Conservation (phyloP, 352 stramenopile genomes). For the Paralagenidium karlingii region DNA sequence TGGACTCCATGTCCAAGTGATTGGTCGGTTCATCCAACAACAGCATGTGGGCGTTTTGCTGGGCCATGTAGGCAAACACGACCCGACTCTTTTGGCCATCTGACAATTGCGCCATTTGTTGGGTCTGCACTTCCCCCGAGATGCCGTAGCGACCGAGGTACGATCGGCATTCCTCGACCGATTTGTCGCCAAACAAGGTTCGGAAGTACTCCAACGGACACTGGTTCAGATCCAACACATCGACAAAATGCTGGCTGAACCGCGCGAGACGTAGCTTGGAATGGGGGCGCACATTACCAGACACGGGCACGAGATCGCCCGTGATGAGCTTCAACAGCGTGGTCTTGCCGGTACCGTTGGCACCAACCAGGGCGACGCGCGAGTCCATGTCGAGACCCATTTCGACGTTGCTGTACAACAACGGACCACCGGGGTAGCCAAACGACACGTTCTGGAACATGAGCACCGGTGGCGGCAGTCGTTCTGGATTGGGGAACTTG, state of each 20-base stretch:
- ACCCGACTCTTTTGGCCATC: slow-evolving; percentile 96
- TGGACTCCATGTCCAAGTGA: slow-evolving; percentile 91
- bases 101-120: slow-evolving; percentile 93
- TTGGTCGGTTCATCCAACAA: slow-evolving; percentile 86
- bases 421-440: slow-evolving; percentile 84
- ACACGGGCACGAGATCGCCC: slow-evolving; percentile 87
- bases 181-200: slow-evolving; percentile 87
- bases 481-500: slow-evolving; percentile 94
- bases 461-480: slow-evolving; percentile 91
- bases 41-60: slow-evolving; percentile 95
- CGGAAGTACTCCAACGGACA: slow-evolving; percentile 96
- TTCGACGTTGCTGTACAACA: slow-evolving; percentile 89
- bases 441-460: slow-evolving; percentile 97
- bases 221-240: slow-evolving; percentile 93
- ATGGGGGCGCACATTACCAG: slow-evolving; percentile 93
- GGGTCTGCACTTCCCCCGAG: slow-evolving; percentile 91
- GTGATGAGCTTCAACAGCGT: slow-evolving; percentile 98
- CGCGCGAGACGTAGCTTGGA: slow-evolving; percentile 92
- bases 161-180: slow-evolving; percentile 89
- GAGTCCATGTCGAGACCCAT: slow-evolving; percentile 97
- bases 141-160: slow-evolving; percentile 96
- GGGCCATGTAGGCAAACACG: slow-evolving; percentile 96
- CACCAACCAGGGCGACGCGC: slow-evolving; percentile 93
- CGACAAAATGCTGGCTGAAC: slow-evolving; percentile 98
- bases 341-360: slow-evolving; percentile 94